Percentiles rank a stretch among this genome's conserved stretches.
Evolutionary conservation across 164 flowering plant genomes (phyloP).

Genomic region (Stephania japonica): DNA sequence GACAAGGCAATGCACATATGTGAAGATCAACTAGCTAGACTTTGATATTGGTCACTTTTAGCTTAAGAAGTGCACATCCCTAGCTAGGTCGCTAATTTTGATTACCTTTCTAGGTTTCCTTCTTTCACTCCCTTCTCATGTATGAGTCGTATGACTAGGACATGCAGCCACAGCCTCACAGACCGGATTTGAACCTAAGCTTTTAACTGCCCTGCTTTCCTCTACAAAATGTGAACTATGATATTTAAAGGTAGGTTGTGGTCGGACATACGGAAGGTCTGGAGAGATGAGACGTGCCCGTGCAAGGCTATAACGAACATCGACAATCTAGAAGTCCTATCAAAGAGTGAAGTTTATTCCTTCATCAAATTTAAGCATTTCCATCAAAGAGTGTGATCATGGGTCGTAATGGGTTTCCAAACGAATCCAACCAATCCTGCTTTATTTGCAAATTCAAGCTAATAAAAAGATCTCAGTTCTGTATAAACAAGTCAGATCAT

Average conservation of each 20-base stretch:
- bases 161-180: background rate
- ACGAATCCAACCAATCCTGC: background rate
- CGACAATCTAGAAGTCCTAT: background rate
- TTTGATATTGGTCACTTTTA: background rate
- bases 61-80: background rate
- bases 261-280: background rate
- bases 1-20: conserved; percentile 3
- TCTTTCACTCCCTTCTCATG: background rate
- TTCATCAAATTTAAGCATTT: background rate
- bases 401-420: background rate
- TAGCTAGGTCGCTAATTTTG: background rate
- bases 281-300: background rate
- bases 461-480: too few relatives aligned
- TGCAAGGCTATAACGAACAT: background rate
- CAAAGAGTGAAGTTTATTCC: background rate
- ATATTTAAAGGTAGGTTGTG: background rate
- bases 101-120: background rate
- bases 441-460: too few relatives aligned
- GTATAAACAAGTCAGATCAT: too few relatives aligned
- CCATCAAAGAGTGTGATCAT: background rate
- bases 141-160: background rate
- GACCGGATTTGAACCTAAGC: background rate
- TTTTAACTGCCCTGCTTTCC: background rate
- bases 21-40: background rate
- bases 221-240: background rate